phyloP scores from a whole-genome alignment of 139 green algal genomes.

The Chlorella vulgaris region DNA sequence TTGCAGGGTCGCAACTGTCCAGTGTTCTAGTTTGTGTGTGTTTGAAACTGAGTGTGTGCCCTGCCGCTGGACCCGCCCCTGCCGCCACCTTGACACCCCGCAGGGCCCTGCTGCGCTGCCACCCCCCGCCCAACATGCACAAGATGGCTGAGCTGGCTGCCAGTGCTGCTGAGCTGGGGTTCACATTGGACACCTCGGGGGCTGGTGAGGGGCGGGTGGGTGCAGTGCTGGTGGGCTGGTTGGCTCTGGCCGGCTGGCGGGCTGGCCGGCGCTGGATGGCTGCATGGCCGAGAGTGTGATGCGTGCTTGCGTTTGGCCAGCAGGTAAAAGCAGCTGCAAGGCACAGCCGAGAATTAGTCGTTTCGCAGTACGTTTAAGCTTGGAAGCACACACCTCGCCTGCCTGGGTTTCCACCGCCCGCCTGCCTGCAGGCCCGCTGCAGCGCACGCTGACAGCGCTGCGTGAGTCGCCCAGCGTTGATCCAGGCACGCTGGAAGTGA shows the following conservation, averaged over 20 bases:
- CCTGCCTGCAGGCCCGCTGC: conserved; percentile 42
- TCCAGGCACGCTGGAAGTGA: conserved; percentile 40
- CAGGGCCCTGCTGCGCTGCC: conserved; percentile 72
- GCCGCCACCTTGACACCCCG: neutral
- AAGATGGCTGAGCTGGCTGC: conserved; percentile 67
- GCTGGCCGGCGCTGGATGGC: neutral
- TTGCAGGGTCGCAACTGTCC: too few relatives aligned
- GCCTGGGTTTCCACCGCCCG: neutral
- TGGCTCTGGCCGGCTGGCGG: neutral
- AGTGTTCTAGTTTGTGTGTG: too few relatives aligned
- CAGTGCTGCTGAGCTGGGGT: conserved; percentile 43
- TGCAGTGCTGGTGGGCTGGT: neutral
- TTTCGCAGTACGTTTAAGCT: neutral
- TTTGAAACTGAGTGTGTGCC: neutral
- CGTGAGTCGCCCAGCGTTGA: conserved; percentile 3
- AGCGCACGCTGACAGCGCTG: conserved; percentile 54
- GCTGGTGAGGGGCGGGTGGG: neutral
- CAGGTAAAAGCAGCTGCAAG: too few relatives aligned
- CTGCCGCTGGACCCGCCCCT: neutral
- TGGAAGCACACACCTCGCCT: too few relatives aligned
- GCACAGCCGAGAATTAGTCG: neutral
- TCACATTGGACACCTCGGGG: conserved; percentile 59
- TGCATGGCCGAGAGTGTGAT: too few relatives aligned
- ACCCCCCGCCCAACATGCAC: conserved; percentile 63
- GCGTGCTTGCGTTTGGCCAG: too few relatives aligned